Evolutionary conservation across 129 eudicot genomes (phyloP).

Genomic region (Artemisia tridentata): DNA sequence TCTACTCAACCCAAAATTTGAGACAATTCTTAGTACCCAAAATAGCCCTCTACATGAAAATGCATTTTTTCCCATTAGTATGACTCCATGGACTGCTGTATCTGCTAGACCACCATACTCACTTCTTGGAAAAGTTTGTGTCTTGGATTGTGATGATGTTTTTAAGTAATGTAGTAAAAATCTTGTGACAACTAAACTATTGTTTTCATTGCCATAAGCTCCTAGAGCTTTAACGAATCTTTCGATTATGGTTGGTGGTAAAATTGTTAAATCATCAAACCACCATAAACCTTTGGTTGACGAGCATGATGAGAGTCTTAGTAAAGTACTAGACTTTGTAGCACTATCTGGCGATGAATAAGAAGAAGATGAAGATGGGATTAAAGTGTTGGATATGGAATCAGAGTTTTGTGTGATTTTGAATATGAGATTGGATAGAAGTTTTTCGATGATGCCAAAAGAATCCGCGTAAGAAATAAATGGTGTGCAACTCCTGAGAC

Average conservation of each 20-base stretch:
- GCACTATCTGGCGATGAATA: slow-evolving; percentile 53
- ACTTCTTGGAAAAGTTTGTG: slow-evolving; percentile 18
- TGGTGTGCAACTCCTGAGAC: slow-evolving; percentile 50
- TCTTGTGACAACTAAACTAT: slow-evolving; percentile 63
- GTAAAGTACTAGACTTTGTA: slow-evolving; percentile 26
- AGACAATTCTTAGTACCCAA: slow-evolving; percentile 67
- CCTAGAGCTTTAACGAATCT: slow-evolving; percentile 57
- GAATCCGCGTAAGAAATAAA: slow-evolving; percentile 61
- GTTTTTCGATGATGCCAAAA: slow-evolving; percentile 56
- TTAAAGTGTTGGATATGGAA: slow-evolving; percentile 14
- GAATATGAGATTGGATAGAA: slow-evolving; percentile 48
- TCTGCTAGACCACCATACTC: slow-evolving; percentile 69
- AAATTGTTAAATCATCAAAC: slow-evolving; percentile 69
- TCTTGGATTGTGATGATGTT: slow-evolving; percentile 34
- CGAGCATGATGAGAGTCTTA: slow-evolving; percentile 33
- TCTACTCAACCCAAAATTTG: slow-evolving; percentile 55
- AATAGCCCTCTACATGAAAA: slow-evolving; percentile 83
- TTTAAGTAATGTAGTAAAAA: slow-evolving; percentile 76
- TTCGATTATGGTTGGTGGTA: slow-evolving; percentile 57
- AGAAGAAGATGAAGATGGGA: slow-evolving; percentile 57
- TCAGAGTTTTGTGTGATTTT: slow-evolving; percentile 71
- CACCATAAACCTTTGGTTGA: slow-evolving; percentile 57
- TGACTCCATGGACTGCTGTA: slow-evolving; percentile 73
- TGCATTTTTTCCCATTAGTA: slow-evolving; percentile 47
- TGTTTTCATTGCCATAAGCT: slow-evolving; percentile 61